Evolutionary conservation across 2,329 filamentous ascomycete genomes (phyloP).

Genomic region (Leptographium lundbergii): DNA sequence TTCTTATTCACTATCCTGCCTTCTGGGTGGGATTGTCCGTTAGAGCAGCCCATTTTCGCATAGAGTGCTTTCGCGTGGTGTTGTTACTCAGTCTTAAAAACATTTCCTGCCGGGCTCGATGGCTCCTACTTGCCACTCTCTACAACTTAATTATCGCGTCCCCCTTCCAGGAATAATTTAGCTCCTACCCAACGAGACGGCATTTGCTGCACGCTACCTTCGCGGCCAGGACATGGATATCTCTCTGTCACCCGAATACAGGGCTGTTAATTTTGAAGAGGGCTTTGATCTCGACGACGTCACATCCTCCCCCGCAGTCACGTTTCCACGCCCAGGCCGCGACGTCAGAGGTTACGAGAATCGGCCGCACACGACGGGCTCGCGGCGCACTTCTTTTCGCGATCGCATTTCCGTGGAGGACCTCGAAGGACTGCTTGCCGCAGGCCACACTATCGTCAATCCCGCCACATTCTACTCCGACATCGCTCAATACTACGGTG

Average conservation of each 20-base stretch:
- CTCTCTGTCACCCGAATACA: not conserved
- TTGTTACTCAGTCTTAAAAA: not conserved
- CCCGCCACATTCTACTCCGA: not conserved
- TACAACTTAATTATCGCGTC: not conserved
- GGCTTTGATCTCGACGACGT: not conserved
- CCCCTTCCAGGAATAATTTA: not conserved
- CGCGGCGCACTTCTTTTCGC: not conserved
- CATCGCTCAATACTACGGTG: not conserved
- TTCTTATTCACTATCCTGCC: not conserved
- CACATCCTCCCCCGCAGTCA: not conserved
- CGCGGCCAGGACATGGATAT: not conserved
- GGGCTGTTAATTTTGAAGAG: not conserved
- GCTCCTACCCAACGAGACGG: not conserved
- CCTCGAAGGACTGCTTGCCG: not conserved
- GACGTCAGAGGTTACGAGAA: not conserved
- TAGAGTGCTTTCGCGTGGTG: not conserved
- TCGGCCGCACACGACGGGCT: not conserved
- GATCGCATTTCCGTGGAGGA: not conserved
- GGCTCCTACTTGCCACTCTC: not conserved
- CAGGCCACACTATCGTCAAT: not conserved
- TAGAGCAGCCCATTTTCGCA: not conserved
- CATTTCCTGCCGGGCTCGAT: not conserved
- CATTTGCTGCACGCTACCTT: not conserved
- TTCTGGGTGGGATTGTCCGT: not conserved
- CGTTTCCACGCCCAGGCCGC: not conserved